Percentiles rank a stretch among this genome's conserved stretches.
phyloP scores from a whole-genome alignment of 1,284 basidiomycete species.

The Xanthoconium separans region DNA sequence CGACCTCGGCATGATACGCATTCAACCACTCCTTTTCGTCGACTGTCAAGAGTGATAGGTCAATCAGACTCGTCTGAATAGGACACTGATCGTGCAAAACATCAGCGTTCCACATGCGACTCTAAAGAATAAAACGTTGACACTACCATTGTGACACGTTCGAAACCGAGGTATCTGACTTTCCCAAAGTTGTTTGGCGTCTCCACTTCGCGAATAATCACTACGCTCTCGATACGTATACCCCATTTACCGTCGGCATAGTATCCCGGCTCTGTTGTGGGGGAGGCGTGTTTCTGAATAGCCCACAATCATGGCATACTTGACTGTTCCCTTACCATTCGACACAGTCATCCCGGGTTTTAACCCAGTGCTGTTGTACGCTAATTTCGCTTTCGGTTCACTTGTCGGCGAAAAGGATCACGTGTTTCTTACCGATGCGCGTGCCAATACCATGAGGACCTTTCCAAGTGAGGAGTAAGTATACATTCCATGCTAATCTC shows the following conservation, averaged over 20 bases:
- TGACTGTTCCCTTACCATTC: slow-evolving; percentile 52
- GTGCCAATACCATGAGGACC: slow-evolving; percentile 87
- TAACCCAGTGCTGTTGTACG: slow-evolving; percentile 66
- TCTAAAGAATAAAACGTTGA: slow-evolving; percentile 12
- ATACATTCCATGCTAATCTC: background rate
- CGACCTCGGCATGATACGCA: slow-evolving; percentile 78
- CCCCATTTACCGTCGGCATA: slow-evolving; percentile 92
- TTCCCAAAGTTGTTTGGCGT: slow-evolving; percentile 88
- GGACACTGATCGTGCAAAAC: slow-evolving; percentile 55
- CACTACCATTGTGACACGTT: slow-evolving; percentile 77
- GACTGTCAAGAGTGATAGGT: slow-evolving; percentile 58
- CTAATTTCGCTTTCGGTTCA: slow-evolving; percentile 34
- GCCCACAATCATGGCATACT: background rate
- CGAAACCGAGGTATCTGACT: slow-evolving; percentile 81
- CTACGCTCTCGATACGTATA: slow-evolving; percentile 90
- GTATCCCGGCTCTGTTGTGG: slow-evolving; percentile 78
- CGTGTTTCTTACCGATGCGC: slow-evolving; percentile 54
- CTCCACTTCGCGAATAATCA: slow-evolving; percentile 69
- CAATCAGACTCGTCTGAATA: slow-evolving; percentile 85
- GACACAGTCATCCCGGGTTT: slow-evolving; percentile 88
- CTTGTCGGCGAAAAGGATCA: background rate
- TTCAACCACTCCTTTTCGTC: slow-evolving; percentile 85
- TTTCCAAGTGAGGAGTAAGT: slow-evolving; percentile 16
- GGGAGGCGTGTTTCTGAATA: background rate
- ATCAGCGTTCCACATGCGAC: slow-evolving; percentile 10